phyloP scores from a whole-genome alignment of 495 filamentous ascomycete genomes.

The Penicillium odoratum region DNA sequence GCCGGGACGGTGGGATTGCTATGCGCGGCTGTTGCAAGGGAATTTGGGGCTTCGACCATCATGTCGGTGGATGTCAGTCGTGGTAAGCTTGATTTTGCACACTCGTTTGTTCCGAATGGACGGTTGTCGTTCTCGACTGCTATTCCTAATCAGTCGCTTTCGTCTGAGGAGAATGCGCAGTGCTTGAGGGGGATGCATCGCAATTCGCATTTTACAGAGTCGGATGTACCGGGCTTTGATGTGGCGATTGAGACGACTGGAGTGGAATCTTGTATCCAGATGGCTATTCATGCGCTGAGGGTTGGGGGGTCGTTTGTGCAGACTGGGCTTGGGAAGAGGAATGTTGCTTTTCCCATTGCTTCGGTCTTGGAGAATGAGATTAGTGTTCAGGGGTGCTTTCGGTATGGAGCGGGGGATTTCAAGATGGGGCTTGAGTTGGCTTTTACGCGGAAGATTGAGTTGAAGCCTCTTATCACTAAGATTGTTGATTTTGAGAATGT shows the following conservation, averaged over 20 bases:
- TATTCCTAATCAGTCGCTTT: conserved; percentile 23
- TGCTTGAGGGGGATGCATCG: conserved; percentile 22
- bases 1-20: conserved; percentile 84
- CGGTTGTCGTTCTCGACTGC: conserved; percentile 37
- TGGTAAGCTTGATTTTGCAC: conserved; percentile 68
- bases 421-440: conserved; percentile 72
- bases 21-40: conserved; percentile 74
- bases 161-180: conserved; percentile 33
- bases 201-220: conserved; percentile 5
- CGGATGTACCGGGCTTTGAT: conserved; percentile 57
- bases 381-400: conserved; percentile 74
- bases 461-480: conserved; percentile 69
- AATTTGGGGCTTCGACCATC: conserved; percentile 72
- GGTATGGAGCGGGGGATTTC: conserved; percentile 83
- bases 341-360: conserved; percentile 82
- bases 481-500: conserved; percentile 71
- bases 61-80: conserved; percentile 76
- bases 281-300: conserved; percentile 66
- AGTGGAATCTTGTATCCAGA: conserved; percentile 74
- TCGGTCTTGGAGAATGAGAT: conserved; percentile 80
- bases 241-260: conserved; percentile 83
- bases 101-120: conserved; percentile 56
- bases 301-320: conserved; percentile 81
- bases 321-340: conserved; percentile 75
- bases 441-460: conserved; percentile 58